phyloP scores from a whole-genome alignment of 352 stramenopile species.

The Phytophthora kernoviae region DNA sequence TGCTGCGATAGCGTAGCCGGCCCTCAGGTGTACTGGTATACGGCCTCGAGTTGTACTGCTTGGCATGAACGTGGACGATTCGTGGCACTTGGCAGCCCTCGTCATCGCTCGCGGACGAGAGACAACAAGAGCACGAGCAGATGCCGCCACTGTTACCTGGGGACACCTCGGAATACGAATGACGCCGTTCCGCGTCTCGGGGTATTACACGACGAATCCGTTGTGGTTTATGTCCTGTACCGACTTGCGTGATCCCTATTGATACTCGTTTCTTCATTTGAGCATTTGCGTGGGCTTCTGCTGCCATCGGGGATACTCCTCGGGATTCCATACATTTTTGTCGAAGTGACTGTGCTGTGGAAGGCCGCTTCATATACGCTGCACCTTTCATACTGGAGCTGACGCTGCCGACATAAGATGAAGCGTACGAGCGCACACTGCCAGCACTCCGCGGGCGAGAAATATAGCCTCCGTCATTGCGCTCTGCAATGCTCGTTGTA shows the following conservation, averaged over 20 bases:
- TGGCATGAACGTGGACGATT: slow-evolving; percentile 60
- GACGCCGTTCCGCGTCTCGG: slow-evolving; percentile 29
- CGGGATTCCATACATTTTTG: slow-evolving; percentile 75
- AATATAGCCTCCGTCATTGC: slow-evolving; percentile 9
- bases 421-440: slow-evolving; percentile 43
- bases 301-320: slow-evolving; percentile 17
- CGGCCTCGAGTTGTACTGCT: slow-evolving; percentile 59
- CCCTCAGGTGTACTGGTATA: slow-evolving; percentile 54
- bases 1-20: slow-evolving; percentile 50
- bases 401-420: slow-evolving; percentile 23
- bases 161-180: slow-evolving; percentile 44
- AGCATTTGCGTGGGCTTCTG: slow-evolving; percentile 16
- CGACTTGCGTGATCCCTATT: slow-evolving; percentile 8
- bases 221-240: slow-evolving; percentile 5
- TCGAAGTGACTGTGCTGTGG: slow-evolving; percentile 63
- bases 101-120: slow-evolving; percentile 7
- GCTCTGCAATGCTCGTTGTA: slow-evolving; percentile 17
- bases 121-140: slow-evolving; percentile 12
- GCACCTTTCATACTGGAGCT: slow-evolving; percentile 49
- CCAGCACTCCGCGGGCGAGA: slow-evolving; percentile 59
- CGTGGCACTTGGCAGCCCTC: slow-evolving; percentile 39
- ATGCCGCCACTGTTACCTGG: slow-evolving; percentile 3
- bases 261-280: slow-evolving; percentile 46
- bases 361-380: slow-evolving; percentile 61
- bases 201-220: slow-evolving; percentile 6